These are phyloP conservation scores for Pyrus pyrifolia DNA, from an alignment of 306 rosid genomes.

Conservation along the genomic window DNA sequence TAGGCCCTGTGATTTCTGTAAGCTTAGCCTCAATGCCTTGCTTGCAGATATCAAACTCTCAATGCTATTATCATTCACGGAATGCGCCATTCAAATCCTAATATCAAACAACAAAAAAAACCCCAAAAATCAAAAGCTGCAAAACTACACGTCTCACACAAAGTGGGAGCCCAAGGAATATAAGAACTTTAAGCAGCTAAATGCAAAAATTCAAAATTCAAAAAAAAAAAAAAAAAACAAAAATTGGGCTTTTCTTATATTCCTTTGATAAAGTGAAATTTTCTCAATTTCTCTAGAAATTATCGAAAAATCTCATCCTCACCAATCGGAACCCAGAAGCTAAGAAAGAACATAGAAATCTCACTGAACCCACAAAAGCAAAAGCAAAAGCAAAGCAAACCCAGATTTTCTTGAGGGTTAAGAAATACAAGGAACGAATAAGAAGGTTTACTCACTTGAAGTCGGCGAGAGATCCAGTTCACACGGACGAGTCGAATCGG, in stretches of 20 bases:
- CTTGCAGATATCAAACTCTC: slow-evolving; percentile 60
- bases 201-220: background rate
- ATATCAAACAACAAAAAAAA: slow-evolving; percentile 4
- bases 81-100: slow-evolving; percentile 52
- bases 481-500: slow-evolving; percentile 29
- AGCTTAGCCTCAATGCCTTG: slow-evolving; percentile 65
- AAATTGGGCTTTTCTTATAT: background rate
- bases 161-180: background rate
- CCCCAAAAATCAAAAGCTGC: slow-evolving; percentile 12
- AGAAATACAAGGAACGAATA: background rate
- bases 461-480: slow-evolving; percentile 7
- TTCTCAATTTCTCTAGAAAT: slow-evolving; percentile 29
- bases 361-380: slow-evolving; percentile 3
- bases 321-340: slow-evolving; percentile 19
- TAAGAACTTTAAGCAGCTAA: background rate
- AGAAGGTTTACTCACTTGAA: background rate
- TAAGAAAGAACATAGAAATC: slow-evolving; percentile 5
- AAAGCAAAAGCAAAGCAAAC: background rate
- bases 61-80: slow-evolving; percentile 31
- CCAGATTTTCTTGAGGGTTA: background rate
- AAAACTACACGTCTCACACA: slow-evolving; percentile 6
- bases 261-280: background rate
- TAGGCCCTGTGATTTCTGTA: slow-evolving; percentile 70
- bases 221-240: no score
- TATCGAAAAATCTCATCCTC: slow-evolving; percentile 32